Evolutionary conservation across 192 early-diverging fungal species (phyloP).

Genomic region (Coemansia sp.): DNA sequence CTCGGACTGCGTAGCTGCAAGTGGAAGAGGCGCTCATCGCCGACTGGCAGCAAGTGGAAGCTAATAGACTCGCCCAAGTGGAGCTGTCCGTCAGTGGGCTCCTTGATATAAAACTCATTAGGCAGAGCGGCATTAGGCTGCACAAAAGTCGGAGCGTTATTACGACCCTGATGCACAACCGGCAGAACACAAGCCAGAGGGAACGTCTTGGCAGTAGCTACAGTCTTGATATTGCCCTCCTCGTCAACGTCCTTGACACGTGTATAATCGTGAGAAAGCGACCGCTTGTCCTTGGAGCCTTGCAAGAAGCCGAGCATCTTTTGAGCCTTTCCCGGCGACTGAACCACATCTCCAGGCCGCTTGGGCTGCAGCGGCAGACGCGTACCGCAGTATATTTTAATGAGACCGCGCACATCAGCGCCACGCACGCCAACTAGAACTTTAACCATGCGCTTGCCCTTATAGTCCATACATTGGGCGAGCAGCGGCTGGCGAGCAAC

Average conservation of each 20-base stretch:
- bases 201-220: constrained; percentile 44
- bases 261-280: constrained; percentile 41
- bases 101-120: constrained; percentile 56
- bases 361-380: constrained; percentile 39
- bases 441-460: constrained; percentile 55
- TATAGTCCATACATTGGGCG: constrained; percentile 55
- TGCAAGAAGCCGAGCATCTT: constrained; percentile 51
- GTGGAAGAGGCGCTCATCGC: constrained; percentile 53
- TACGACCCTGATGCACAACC: constrained; percentile 39
- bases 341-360: neutral
- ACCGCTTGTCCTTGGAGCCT: constrained; percentile 29
- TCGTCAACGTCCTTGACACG: constrained; percentile 51
- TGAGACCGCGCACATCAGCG: constrained; percentile 36
- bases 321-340: constrained; percentile 17
- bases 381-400: constrained; percentile 54
- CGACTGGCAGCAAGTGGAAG: constrained; percentile 53
- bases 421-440: constrained; percentile 46
- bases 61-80: constrained; percentile 43
- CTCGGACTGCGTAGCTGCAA: constrained; percentile 54
- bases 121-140: constrained; percentile 46
- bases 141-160: constrained; percentile 44
- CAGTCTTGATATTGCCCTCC: constrained; percentile 37
- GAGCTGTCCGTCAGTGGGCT: constrained; percentile 44
- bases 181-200: constrained; percentile 49
- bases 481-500: constrained; percentile 50